Evolutionary conservation across 2,329 filamentous ascomycete species (phyloP).

Genomic region (Aspergillus tamarii): DNA sequence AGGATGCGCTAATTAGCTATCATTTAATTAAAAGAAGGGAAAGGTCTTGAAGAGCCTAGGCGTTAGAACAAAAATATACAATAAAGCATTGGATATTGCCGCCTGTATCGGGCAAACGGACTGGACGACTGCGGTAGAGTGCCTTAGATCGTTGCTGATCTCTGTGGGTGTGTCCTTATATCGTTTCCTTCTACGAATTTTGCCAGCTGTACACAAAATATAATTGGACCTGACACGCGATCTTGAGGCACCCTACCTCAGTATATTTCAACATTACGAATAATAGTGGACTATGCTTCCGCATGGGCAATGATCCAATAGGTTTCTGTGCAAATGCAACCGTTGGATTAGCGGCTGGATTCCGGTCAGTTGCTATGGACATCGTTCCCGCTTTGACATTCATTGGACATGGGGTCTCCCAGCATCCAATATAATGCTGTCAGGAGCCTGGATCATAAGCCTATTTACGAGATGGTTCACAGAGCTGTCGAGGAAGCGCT

Average conservation of each 20-base stretch:
- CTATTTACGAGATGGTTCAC: not conserved
- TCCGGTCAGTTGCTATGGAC: not conserved
- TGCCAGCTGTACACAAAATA: too few species aligned
- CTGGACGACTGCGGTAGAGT: too few species aligned
- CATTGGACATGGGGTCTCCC: not conserved
- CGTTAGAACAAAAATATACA: not conserved
- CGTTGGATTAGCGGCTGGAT: not conserved
- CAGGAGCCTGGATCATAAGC: not conserved
- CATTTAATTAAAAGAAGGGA: not conserved
- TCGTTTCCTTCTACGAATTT: too few species aligned
- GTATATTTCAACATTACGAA: not conserved
- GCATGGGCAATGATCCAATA: not conserved
- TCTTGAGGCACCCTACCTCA: too few species aligned
- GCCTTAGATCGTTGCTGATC: too few species aligned
- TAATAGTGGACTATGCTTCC: not conserved
- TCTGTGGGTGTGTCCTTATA: too few species aligned
- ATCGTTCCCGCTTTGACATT: not conserved
- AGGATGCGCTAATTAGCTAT: not conserved
- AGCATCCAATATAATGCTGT: not conserved
- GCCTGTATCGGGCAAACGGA: too few species aligned
- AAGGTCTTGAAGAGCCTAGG: not conserved
- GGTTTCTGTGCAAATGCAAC: not conserved
- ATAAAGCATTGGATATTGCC: not conserved
- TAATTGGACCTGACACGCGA: too few species aligned
- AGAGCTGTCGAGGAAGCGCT: not conserved